Base-by-base conservation (phyloP, 225 moss, liverwort and hornwort genomes). In the Anthoceros angustus region DNA sequence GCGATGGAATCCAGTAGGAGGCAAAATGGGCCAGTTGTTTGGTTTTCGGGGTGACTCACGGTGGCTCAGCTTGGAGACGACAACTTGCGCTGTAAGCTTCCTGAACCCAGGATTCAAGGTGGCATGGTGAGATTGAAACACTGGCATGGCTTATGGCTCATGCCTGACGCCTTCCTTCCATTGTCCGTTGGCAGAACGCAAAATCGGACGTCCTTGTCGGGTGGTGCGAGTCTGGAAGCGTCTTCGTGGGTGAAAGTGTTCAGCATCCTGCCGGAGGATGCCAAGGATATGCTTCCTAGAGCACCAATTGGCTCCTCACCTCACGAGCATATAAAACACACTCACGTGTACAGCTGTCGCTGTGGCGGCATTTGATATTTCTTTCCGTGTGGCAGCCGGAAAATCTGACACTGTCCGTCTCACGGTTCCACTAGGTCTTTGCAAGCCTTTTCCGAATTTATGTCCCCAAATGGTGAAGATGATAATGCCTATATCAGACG, bases 31-130 rank as follows among this genome's bases (percentile, higher is more conserved):
- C 71, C 40, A 65, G 64, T 62, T 62, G 42, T 91, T 91, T 55
- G 75, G 82, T 42, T 91, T 91, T 70, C 85, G 90, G n/a, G 90
- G 87, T 55, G 90, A 91, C 71, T 87, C 90, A 63, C 76, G 90
- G 67, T 91, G 90, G 90, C 82, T 91, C 38, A 81, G 90, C 63
- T 78, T 91, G 69, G 80, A 82, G 66, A 91, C 87, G 76, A 87
- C 87, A 71, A 25, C 63, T 64, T 66, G 63, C 39, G 42, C 10
- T 45, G 9, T 20, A 39, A 39, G 48, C 43, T 42, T 8, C n/a
- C 0, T 5, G 12, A 23, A 20, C 62, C 25, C 14, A 43, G 21
- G 63, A 49, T 49, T 10, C 40, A 32, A 32, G 32, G 45, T 42
- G 7, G 5, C 18, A 62, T n/a, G 20, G 62, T 25, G 25, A n/a